Base-by-base conservation (phyloP, 2,329 filamentous ascomycete genomes). In the Xylariaceae sp. region DNA sequence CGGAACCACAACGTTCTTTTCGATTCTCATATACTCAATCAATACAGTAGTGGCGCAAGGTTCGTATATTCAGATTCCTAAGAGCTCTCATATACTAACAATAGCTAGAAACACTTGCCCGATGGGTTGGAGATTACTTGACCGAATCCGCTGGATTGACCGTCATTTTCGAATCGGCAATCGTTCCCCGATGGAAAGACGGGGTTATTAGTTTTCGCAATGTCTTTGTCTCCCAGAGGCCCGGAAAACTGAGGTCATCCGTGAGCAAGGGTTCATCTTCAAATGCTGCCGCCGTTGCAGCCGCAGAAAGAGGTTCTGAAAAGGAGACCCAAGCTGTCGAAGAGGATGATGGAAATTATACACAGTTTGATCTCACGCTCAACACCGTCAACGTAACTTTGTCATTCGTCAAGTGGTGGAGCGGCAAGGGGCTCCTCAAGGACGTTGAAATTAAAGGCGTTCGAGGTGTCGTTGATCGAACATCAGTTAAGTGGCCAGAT, bases 331-430 rank as follows among this genome's bases (percentile, higher is more conserved):
- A 72, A 13, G 65, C 66, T 2, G 74, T 75, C 17, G 80, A 83
- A 63, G 83, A 87, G 59, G 92, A 97, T 70, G 93, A 97, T 71
- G 91, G 90, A 15, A 99, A 99, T 71, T 99, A 97, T 73, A 97
- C 92, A 0, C 94, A 99, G 67, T 99, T 97, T 68, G 94, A 99
- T 70, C 80, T 99, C 13, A 96, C 92, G 0, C 90, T 99, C 60
- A 90, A 94, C 63, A 95, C 90, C 0, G 90, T 99, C 62, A 96
- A 99, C 70, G 93, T 99, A 48, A 97, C 93, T 0, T 74, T 99
- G 30, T 99, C 94, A 0, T 97, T 99, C 68, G 82, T 92, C n/a
- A 97, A 97, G 72, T 99, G 94, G 94, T 95, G 96, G 85, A 97
- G 96, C 68, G 93, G 94, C 18, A 97, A 93, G 73, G 94, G 94